Evolutionary conservation across 2,329 filamentous ascomycete species (phyloP).

Genomic region (Aspergillus persii): DNA sequence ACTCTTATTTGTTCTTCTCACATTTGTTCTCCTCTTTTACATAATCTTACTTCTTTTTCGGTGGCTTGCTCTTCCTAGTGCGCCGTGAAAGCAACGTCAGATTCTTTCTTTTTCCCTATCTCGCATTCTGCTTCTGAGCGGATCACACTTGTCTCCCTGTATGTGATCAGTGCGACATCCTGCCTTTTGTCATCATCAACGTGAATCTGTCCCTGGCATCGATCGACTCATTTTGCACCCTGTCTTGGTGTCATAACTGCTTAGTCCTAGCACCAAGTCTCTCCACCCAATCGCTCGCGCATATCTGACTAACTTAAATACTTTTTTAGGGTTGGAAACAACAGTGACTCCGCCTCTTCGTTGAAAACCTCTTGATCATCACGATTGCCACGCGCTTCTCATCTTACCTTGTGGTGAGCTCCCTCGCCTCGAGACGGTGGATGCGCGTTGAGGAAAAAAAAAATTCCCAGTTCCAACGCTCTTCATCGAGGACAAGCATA

Average conservation of each 20-base stretch:
- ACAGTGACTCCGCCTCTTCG: background rate
- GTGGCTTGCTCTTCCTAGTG: constrained; percentile 1
- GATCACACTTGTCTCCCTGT: constrained; percentile 12
- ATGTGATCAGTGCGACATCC: constrained; percentile 6
- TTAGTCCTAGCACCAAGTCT: background rate
- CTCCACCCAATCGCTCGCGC: constrained; percentile 5
- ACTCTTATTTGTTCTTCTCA: constrained; percentile 1
- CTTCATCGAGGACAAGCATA: constrained; percentile 26
- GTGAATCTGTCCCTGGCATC: constrained; percentile 4
- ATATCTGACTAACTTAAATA: constrained; percentile 1
- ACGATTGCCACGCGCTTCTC: constrained; percentile 27
- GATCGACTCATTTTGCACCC: constrained; percentile 4
- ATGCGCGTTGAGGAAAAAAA: constrained; percentile 28
- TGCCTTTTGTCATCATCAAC: constrained; percentile 7
- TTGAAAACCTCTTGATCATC: constrained; percentile 13
- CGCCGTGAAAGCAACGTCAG: constrained; percentile 11
- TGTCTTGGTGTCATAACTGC: background rate
- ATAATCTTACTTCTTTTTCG: background rate
- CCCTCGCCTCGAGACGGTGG: constrained; percentile 28
- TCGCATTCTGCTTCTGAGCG: constrained; percentile 12
- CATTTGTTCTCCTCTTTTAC: background rate
- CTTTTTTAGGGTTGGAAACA: background rate
- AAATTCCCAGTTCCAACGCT: constrained; percentile 16
- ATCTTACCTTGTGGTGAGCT: constrained; percentile 22
- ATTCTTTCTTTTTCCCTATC: constrained; percentile 13